A percentile compares a stretch with the other conserved stretches of the same genome.
Evolutionary conservation across 352 stramenopile species (phyloP).

Genomic region (Globisporangium cystogenes): DNA sequence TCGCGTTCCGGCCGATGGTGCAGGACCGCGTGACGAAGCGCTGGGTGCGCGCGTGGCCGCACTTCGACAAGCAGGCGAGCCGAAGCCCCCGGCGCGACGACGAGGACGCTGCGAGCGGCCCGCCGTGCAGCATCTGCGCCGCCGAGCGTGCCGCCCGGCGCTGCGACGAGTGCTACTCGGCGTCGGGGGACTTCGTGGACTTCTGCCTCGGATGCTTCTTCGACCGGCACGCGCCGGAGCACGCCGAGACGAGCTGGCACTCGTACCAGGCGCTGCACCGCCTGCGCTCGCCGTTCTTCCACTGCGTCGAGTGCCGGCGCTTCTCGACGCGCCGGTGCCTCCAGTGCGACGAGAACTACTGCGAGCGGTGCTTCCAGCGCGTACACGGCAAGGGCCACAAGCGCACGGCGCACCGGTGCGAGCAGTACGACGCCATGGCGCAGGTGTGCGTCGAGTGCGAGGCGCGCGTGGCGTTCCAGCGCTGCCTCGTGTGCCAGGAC

Average conservation of each 20-base stretch:
- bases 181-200: slow-evolving; percentile 60
- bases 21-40: slow-evolving; percentile 64
- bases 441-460: slow-evolving; percentile 73
- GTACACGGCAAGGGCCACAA: slow-evolving; percentile 59
- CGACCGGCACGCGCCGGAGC: slow-evolving; percentile 33
- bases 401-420: slow-evolving; percentile 41
- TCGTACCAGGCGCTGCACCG: slow-evolving; percentile 48
- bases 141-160: slow-evolving; percentile 51
- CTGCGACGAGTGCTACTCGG: slow-evolving; percentile 64
- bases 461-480: slow-evolving; percentile 47
- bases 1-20: slow-evolving; percentile 65
- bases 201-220: slow-evolving; percentile 75
- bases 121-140: slow-evolving; percentile 48
- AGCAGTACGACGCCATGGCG: slow-evolving; percentile 53
- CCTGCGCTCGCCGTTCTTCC: slow-evolving; percentile 30
- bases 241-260: slow-evolving; percentile 38
- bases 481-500: slow-evolving; percentile 63
- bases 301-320: slow-evolving; percentile 71
- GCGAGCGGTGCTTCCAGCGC: slow-evolving; percentile 64
- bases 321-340: slow-evolving; percentile 57
- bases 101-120: slow-evolving; percentile 4
- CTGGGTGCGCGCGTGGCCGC: slow-evolving; percentile 69
- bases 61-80: slow-evolving; percentile 21
- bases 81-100: background rate
- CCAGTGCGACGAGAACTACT: slow-evolving; percentile 77